A percentile compares a stretch with the other conserved stretches of the same genome.
Evolutionary conservation across 2,329 filamentous ascomycete species (phyloP).

Genomic region (Cladosporium halotolerans): DNA sequence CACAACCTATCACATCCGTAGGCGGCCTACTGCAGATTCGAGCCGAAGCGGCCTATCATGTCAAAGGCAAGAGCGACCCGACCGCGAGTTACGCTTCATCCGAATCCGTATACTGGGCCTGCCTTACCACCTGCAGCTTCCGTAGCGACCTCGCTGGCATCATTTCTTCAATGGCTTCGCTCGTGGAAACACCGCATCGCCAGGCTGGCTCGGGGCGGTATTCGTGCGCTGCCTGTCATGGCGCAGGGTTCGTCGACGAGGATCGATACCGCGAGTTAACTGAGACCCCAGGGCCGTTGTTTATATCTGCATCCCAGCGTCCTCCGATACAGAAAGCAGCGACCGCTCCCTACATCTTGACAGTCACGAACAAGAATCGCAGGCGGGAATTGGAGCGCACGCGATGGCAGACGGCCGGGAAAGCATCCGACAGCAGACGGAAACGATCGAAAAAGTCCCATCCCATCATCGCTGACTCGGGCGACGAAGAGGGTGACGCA

Average conservation of each 20-base stretch:
- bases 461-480: background rate
- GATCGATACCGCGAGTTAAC: background rate
- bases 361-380: background rate
- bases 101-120: too few relatives aligned
- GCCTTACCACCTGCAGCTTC: too few relatives aligned
- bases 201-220: background rate
- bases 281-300: background rate
- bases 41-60: background rate
- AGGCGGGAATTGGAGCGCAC: background rate
- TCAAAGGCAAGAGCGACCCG: background rate
- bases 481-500: background rate
- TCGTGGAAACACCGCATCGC: too few relatives aligned
- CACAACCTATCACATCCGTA: background rate
- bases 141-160: too few relatives aligned
- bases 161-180: too few relatives aligned
- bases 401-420: background rate
- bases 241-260: background rate
- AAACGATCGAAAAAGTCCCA: background rate
- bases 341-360: background rate
- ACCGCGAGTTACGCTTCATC: too few relatives aligned
- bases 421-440: too few relatives aligned
- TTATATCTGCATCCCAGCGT: background rate
- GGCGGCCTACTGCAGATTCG: background rate
- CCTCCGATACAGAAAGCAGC: background rate
- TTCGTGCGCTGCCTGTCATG: background rate